Evolutionary conservation across 2,329 filamentous ascomycete genomes (phyloP).

Genomic region (Zymoseptoria pseudotritici): DNA sequence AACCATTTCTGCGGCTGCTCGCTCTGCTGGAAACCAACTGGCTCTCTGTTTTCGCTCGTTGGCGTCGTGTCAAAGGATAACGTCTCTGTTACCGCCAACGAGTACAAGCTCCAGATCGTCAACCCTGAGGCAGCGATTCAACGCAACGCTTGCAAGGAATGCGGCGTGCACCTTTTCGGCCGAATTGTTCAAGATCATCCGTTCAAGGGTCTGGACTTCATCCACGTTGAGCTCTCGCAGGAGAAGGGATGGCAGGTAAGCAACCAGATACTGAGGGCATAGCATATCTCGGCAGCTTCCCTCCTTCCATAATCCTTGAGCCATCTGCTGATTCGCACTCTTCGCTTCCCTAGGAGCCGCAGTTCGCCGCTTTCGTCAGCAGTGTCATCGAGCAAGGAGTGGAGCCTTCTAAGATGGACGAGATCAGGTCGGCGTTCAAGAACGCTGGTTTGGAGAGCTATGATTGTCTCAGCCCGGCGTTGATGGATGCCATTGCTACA

Average conservation of each 20-base stretch:
- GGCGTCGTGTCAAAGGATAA: slow-evolving; percentile 52
- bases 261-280: too few relatives aligned
- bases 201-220: slow-evolving; percentile 63
- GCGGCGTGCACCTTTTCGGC: slow-evolving; percentile 56
- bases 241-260: slow-evolving; percentile 48
- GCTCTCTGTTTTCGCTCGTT: slow-evolving; percentile 57
- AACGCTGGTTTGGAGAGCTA: slow-evolving; percentile 53
- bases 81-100: slow-evolving; percentile 51
- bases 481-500: slow-evolving; percentile 49
- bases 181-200: slow-evolving; percentile 58
- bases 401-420: slow-evolving; percentile 47
- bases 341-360: slow-evolving; percentile 46
- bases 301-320: too few relatives aligned
- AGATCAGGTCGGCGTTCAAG: slow-evolving; percentile 49
- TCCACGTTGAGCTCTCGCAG: slow-evolving; percentile 55
- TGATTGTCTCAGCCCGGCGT: slow-evolving; percentile 52
- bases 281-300: too few relatives aligned
- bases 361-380: slow-evolving; percentile 62
- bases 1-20: slow-evolving; percentile 67
- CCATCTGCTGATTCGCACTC: slow-evolving; percentile 18
- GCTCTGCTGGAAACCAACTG: slow-evolving; percentile 63
- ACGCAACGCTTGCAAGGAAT: slow-evolving; percentile 54
- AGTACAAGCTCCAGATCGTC: slow-evolving; percentile 49
- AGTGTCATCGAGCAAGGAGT: slow-evolving; percentile 64
- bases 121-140: slow-evolving; percentile 52